Base-by-base conservation (phyloP, 192 early-diverging fungal genomes). In the Coemansia sp. region DNA sequence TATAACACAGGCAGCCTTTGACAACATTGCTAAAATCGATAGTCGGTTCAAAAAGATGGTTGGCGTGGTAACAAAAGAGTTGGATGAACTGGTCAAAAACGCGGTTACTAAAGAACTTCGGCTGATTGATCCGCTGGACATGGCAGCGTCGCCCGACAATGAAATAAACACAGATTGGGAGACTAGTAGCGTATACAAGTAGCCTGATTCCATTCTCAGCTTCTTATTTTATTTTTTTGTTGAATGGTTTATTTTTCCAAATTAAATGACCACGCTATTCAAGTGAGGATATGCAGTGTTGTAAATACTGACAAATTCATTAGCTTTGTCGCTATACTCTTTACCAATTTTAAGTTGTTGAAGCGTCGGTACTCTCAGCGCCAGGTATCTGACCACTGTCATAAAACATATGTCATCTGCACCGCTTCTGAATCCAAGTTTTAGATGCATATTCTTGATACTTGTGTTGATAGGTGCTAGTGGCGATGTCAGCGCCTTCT, bases 31-130 rank as follows among this genome's bases (percentile, higher is more conserved):
- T 37, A 90, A 88, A 66, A 84, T 85, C 61, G 88, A 90, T 66
- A 75, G 74, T 30, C 84, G 82, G 74, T 85, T 89, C 46, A 89
- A 88, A 80, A 88, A 87, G 85, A 85, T 90, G 49, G 70, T 88
- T 46, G 68, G 79, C 2, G 70, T 83, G n/a, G 69, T 90, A 16
- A 85, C 84, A 18, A 88, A 88, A 63, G 88, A 90, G 63, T 70
- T 90, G 52, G 88, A 90, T 55, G 68, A 83, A 37, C 63, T 90
- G 45, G 79, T 87, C 40, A 79, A 86, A 34, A 85, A 87, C 68
- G 74, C 77, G 0, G 84, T 90, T 30, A 86, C 84, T 37, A 81
- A 86, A 28, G 87, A 90, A 59, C 77, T 90, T 29, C 77, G 72
- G 43, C 76, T 81, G 0, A 82, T 87, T 59, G 87, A 89, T 67